These are phyloP conservation scores for Colletotrichum godetiae DNA, from an alignment of 2,329 filamentous ascomycete genomes.

Conservation along the genomic window DNA sequence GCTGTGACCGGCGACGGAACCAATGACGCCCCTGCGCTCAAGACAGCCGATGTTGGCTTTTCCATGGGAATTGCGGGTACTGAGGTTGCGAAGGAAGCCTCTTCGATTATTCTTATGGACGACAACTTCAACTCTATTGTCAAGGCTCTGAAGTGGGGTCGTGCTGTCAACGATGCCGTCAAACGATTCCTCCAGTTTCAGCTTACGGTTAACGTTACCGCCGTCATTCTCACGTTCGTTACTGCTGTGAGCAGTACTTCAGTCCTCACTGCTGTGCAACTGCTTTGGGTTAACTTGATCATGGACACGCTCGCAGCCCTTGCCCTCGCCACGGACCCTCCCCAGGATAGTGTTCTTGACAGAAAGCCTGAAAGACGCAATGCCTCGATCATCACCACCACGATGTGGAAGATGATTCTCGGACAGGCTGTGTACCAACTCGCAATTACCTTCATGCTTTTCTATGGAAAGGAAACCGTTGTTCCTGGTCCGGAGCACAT, in stretches of 20 bases:
- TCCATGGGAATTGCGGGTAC: slow-evolving; percentile 88
- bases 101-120: slow-evolving; percentile 87
- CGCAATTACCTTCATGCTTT: slow-evolving; percentile 80
- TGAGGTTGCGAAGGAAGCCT: slow-evolving; percentile 87
- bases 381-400: slow-evolving; percentile 78
- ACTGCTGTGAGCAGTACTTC: slow-evolving; percentile 80
- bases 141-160: slow-evolving; percentile 84
- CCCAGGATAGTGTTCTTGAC: slow-evolving; percentile 81
- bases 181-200: slow-evolving; percentile 83
- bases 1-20: slow-evolving; percentile 87
- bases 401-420: slow-evolving; percentile 99
- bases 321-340: slow-evolving; percentile 90
- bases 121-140: slow-evolving; percentile 91
- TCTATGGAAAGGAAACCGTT: slow-evolving; percentile 72
- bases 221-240: slow-evolving; percentile 87
- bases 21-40: slow-evolving; percentile 85
- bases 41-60: slow-evolving; percentile 85
- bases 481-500: slow-evolving; percentile 33
- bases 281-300: slow-evolving; percentile 96
- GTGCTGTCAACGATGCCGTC: slow-evolving; percentile 81
- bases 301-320: slow-evolving; percentile 96
- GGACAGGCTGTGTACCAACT: slow-evolving; percentile 93
- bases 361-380: slow-evolving; percentile 74
- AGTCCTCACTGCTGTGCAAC: slow-evolving; percentile 88
- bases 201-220: slow-evolving; percentile 91